Evolutionary conservation across 2,329 filamentous ascomycete genomes (phyloP), one percentile per base, ranked within the genome.

Genomic region (Cercospora beticola): DNA sequence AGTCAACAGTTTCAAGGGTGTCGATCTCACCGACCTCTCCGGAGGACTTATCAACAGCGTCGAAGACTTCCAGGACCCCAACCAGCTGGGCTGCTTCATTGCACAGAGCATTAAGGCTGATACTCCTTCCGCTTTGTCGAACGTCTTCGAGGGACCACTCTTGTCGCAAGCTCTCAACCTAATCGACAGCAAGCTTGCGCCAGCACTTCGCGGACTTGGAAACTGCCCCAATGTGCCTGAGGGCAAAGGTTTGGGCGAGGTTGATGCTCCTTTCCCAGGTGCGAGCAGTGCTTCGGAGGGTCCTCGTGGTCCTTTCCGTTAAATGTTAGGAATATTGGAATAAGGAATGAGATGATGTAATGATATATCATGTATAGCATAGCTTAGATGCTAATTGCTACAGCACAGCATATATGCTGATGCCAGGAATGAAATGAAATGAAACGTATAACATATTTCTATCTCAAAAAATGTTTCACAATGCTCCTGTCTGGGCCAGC

Each of bases 1-100:
- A 23, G 74, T 75, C 56, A 74, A 75, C 69, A 72, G 68, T 62
- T 76, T 75, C 65, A 52, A 59, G 21, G 73, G 71, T 21, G 70
- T 74, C 31, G 68, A 76, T 49, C 68, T 72, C 7, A 68, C 70
- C 36, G 72, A 75, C 52, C 72, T 76, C 52, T 60, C 73, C 21
- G 72, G 72, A 23, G 74, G 73, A 10, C 57, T 75, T 28, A 66
- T 75, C 67, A 75, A 74, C 64, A 46, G 56, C 56, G 67, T 69
- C 54, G 43, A 63, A 23, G 74, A 75, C 40, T 65, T 75, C 6
- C 65, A 58, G 14, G 72, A 75, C 58, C 73, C 74, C n/a, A 56
- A 69, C 10, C 68, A 68, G 21, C 54, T 74, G 52, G 69, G 66
- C 36, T 75, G 74, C 67, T 75, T 75, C 72, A 70, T 75, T 52